These are phyloP conservation scores for Haematococcus lacustris DNA, from an alignment of 139 green algal genomes.

Conservation along the genomic window DNA sequence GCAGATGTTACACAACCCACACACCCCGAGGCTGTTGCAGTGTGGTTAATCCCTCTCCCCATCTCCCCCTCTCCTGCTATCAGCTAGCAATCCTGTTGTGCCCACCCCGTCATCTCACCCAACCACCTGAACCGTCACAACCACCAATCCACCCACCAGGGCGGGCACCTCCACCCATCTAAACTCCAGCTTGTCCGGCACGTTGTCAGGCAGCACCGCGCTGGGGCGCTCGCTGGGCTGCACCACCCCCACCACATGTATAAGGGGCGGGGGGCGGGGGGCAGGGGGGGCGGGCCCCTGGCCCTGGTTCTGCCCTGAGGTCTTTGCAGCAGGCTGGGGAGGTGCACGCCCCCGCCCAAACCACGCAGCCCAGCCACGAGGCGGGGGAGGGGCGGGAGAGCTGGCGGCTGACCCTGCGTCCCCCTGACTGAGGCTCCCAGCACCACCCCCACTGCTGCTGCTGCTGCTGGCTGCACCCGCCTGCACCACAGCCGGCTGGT, in stretches of 20 bases:
- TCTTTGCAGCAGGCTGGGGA: neutral
- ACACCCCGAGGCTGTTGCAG: no score
- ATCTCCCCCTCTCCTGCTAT: no score
- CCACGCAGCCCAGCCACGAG: neutral
- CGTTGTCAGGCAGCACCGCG: constrained; percentile 67
- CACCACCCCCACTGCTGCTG: neutral
- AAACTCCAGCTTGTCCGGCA: constrained; percentile 39
- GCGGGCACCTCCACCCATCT: constrained; percentile 57
- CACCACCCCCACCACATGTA: constrained; percentile 52
- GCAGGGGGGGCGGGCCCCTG: neutral
- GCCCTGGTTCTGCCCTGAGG: no score
- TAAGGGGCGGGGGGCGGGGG: neutral
- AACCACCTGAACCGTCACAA: no score
- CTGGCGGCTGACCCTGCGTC: no score
- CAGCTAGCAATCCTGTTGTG: no score
- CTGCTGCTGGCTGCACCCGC: neutral
- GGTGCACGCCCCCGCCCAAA: neutral
- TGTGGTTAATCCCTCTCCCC: no score
- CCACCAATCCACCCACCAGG: no score
- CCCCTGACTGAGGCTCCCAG: neutral
- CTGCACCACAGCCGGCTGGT: no score
- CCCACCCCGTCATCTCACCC: no score
- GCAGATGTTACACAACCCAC: no score
- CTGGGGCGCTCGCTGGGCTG: constrained; percentile 53
- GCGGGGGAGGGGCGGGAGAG: no score